phyloP scores from a whole-genome alignment of 2,329 filamentous ascomycete genomes.

The Tolypocladium pustulatum region DNA sequence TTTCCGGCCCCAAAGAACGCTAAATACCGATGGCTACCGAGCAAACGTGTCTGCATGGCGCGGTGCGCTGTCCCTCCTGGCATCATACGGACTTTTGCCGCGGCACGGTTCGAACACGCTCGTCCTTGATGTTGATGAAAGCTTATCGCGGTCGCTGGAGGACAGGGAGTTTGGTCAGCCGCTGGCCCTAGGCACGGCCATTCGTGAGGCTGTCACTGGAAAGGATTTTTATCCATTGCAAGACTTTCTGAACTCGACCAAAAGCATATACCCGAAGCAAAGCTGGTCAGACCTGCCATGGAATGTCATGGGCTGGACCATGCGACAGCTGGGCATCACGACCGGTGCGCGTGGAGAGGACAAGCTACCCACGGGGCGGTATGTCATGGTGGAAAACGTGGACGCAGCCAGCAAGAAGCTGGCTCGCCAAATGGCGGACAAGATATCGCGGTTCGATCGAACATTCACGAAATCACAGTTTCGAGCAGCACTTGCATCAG shows the following conservation, averaged over 20 bases:
- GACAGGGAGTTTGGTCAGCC: constrained; percentile 72
- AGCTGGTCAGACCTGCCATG: constrained; percentile 62
- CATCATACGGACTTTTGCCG: constrained; percentile 47
- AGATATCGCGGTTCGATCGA: constrained; percentile 47
- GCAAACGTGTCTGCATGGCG: constrained; percentile 77
- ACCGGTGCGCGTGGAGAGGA: constrained; percentile 38
- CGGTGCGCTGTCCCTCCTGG: constrained; percentile 58
- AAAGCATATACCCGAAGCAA: constrained; percentile 58
- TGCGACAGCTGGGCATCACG: constrained; percentile 57
- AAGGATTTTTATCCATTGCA: constrained; percentile 60
- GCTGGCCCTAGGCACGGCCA: constrained; percentile 65
- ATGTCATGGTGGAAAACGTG: constrained; percentile 55
- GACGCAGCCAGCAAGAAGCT: constrained; percentile 49
- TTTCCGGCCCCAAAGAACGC: constrained; percentile 60
- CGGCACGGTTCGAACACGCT: constrained; percentile 35
- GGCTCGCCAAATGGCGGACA: constrained; percentile 29
- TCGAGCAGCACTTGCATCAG: constrained; percentile 41
- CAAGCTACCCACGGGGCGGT: constrained; percentile 47
- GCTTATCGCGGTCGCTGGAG: constrained; percentile 61
- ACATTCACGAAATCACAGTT: constrained; percentile 61
- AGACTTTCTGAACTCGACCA: constrained; percentile 53
- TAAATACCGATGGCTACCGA: constrained; percentile 76
- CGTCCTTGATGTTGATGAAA: constrained; percentile 45
- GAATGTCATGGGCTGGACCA: constrained; percentile 64
- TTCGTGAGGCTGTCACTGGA: constrained; percentile 61